Percentiles rank a stretch among this genome's conserved stretches.
phyloP scores from a whole-genome alignment of 768 basidiomycete genomes.

The Asterophora lycoperdoides region DNA sequence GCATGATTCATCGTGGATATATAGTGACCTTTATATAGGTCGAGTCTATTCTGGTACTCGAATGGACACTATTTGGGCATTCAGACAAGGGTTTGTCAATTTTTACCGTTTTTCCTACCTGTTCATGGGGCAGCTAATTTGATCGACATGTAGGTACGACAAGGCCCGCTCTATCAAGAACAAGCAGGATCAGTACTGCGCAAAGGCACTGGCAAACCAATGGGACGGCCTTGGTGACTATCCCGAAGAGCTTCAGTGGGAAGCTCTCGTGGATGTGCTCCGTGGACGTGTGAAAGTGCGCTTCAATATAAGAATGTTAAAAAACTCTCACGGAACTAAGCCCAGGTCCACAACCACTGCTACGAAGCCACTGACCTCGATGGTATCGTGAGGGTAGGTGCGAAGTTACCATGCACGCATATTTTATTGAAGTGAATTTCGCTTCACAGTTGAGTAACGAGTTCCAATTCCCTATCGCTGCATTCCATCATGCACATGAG shows the following conservation, averaged over 20 bases:
- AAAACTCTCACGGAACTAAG: neutral
- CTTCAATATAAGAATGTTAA: neutral
- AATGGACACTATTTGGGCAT: slow-evolving; percentile 69
- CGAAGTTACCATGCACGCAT: neutral
- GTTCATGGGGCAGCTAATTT: neutral
- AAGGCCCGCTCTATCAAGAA: slow-evolving; percentile 62
- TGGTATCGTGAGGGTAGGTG: slow-evolving; percentile 58
- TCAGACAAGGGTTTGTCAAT: slow-evolving; percentile 52
- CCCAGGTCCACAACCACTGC: slow-evolving; percentile 52
- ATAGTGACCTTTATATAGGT: slow-evolving; percentile 20
- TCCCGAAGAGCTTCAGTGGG: slow-evolving; percentile 74
- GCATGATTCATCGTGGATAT: slow-evolving; percentile 11
- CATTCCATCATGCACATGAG: slow-evolving; percentile 78
- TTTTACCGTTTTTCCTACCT: no score
- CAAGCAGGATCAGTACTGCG: slow-evolving; percentile 66
- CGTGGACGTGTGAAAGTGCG: slow-evolving; percentile 73
- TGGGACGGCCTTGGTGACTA: slow-evolving; percentile 52
- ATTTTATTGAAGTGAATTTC: neutral
- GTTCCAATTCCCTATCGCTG: slow-evolving; percentile 74
- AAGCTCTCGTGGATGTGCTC: slow-evolving; percentile 71
- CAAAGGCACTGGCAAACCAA: slow-evolving; percentile 39
- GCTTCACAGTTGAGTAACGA: slow-evolving; percentile 68
- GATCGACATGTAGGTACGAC: slow-evolving; percentile 44
- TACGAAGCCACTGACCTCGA: slow-evolving; percentile 68
- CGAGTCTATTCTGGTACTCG: slow-evolving; percentile 42